Evolutionary conservation across 2,329 filamentous ascomycete species (phyloP).

Genomic region (Zalaria obscura): DNA sequence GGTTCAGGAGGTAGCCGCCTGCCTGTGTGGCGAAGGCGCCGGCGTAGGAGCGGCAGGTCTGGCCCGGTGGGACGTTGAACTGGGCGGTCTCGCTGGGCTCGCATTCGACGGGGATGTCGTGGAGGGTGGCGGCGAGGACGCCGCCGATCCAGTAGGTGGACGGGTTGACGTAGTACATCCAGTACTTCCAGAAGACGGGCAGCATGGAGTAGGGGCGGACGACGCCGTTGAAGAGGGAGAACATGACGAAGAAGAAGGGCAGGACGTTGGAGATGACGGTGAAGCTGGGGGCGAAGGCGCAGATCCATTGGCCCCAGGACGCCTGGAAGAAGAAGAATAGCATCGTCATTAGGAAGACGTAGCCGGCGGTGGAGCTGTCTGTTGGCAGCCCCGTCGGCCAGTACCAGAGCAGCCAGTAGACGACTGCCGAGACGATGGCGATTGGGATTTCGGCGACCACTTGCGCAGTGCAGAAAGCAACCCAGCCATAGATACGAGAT

Average conservation of each 20-base stretch:
- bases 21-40: constrained; percentile 40
- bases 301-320: constrained; percentile 74
- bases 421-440: constrained; percentile 46
- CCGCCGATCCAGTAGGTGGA: constrained; percentile 60
- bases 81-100: constrained; percentile 42
- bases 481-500: constrained; percentile 62
- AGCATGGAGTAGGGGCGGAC: constrained; percentile 52
- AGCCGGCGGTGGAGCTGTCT: constrained; percentile 52
- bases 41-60: constrained; percentile 54
- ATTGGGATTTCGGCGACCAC: constrained; percentile 60
- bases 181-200: constrained; percentile 59
- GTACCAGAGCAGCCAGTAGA: constrained; percentile 69
- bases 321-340: constrained; percentile 65
- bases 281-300: constrained; percentile 65
- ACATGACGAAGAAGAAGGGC: constrained; percentile 72
- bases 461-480: constrained; percentile 61
- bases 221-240: constrained; percentile 64
- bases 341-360: constrained; percentile 64
- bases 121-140: constrained; percentile 49
- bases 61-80: constrained; percentile 50
- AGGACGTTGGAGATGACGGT: constrained; percentile 64
- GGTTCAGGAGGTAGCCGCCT: constrained; percentile 51
- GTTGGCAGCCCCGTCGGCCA: constrained; percentile 57
- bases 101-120: constrained; percentile 30
- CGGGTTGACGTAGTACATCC: constrained; percentile 56